Base-by-base conservation (phyloP, 1,139 yeast species). In the Suhomyces taliae region DNA sequence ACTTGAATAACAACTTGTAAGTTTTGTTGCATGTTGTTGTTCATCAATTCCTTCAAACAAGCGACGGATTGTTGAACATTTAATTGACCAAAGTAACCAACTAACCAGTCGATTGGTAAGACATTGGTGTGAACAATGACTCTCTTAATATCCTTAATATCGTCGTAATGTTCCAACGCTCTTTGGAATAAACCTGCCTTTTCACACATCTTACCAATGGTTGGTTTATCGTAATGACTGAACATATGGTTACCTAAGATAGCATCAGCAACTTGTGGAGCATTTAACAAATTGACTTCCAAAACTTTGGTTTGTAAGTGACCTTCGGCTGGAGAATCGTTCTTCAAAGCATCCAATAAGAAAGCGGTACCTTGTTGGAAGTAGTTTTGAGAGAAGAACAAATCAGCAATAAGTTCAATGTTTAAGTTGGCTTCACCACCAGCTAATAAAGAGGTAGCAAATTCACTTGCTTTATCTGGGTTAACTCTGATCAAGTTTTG, bases 231-330 rank as follows among this genome's bases (percentile, higher is more conserved):
- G 68, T 90, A 93, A 64, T 91, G 97, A 55, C 93, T 84, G 72
- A 95, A 95, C 90, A 93, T 91, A 53, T 86, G 85, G 69, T 93
- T 93, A 51, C 98, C 97, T 62, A 93, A 79, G 56, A 93, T 95
- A 15, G 99, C 99, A 71, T 95, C 99, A 38, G 99, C 99, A 48
- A 95, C 99, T 77, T 95, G 99, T 43, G 99, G 99, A 9, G 99
- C 99, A 65, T 91, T 95, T 65, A 89, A 70, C 65, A 95, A 77
- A 68, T 95, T 95, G 57, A 89, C 90, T 70, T 95, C 99, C 59
- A 95, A 81, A 45, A 95, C 84, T 63, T 95, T 84, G 12, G 99
- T 95, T 77, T 95, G 99, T 64, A 95, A 77, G 62, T 90, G 96
- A 14, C 97, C 98, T 64, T 93, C 97, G 53, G 93, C 89, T 44